A percentile compares a stretch with the other conserved stretches of the same genome.
phyloP scores from a whole-genome alignment of 2,329 filamentous ascomycete genomes.

The Penicillium verrucosum region DNA sequence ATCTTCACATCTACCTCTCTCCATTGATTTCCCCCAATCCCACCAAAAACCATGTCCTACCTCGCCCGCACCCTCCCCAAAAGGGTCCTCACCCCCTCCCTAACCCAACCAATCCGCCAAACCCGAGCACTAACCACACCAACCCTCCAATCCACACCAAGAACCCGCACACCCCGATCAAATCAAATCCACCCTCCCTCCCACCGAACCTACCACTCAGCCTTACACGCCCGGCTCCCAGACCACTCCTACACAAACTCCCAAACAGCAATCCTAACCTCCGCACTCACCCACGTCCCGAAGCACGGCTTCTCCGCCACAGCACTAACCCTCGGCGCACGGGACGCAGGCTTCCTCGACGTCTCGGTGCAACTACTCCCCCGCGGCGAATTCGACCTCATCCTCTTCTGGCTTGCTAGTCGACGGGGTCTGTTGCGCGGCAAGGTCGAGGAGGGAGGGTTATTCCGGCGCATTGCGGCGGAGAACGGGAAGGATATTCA shows the following conservation, averaged over 20 bases:
- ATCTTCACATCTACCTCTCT: neutral
- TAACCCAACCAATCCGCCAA: neutral
- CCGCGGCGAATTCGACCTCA: constrained; percentile 74
- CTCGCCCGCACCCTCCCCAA: constrained; percentile 7
- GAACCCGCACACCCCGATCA: neutral
- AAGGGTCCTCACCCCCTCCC: neutral
- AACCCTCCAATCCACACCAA: neutral
- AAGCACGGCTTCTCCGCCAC: constrained; percentile 74
- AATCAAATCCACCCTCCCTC: neutral
- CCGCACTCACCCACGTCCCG: constrained; percentile 76
- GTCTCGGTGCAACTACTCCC: constrained; percentile 81
- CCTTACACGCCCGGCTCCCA: constrained; percentile 60
- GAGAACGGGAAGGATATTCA: constrained; percentile 11
- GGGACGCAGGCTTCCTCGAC: constrained; percentile 80
- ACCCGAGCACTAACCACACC: neutral
- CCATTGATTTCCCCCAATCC: neutral
- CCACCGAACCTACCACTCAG: constrained; percentile 64
- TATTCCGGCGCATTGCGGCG: constrained; percentile 21
- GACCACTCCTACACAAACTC: constrained; percentile 59
- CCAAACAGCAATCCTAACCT: constrained; percentile 73
- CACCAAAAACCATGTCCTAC: constrained; percentile 12
- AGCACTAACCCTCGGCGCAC: constrained; percentile 72
- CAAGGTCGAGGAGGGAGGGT: constrained; percentile 31
- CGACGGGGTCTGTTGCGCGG: constrained; percentile 37
- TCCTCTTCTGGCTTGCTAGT: constrained; percentile 51